Evolutionary conservation across 2,329 filamentous ascomycete species (phyloP), one percentile per base, ranked within the genome.

Genomic region (Ophiostoma pallidulum): DNA sequence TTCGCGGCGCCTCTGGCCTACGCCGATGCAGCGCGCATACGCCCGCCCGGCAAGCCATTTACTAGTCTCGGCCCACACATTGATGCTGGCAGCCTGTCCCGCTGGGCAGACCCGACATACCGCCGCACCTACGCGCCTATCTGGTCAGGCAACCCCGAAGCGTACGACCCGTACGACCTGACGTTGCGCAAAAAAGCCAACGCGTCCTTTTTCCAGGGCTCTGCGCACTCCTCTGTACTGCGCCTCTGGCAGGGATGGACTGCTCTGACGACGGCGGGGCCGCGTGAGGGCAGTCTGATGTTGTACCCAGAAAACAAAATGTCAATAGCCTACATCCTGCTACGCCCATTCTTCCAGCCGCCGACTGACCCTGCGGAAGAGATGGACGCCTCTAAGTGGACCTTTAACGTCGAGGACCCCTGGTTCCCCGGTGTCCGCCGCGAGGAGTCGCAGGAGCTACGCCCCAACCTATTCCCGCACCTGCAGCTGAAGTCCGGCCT

Each of bases 211-310:
- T 68, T 65, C 51, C 56, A 60, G 7, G 66, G 63, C 5, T 42
- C 48, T 13, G 63, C 62, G 1, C 61, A 69, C 48, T 68, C 64
- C 0, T 59, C 59, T 2, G 65, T 67, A 6, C 60, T 68, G 33
- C 58, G 64, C 8, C 59, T 59, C 6, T 69, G 64, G 52, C 65
- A 68, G 52, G 67, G 66, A 29, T 70, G 66, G 67, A 69, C 66
- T 4, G 67, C 65, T 3, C 56, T 69, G 16, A 68, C 65, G 0
- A 56, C 54, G 5, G 60, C 64, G 2, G 61, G 54, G 2, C 53
- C 60, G 2, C 16, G 36, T 19, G 62, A 68, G 50, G 68, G 67
- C 10, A 66, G 60, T 3, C 50, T 71, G 24, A 54, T 69, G 50
- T 47, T 71, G 5, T 67, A 65, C 45, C 67, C 67, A 1, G 62